phyloP scores from a whole-genome alignment of 257 asterid genomes.

The Nyctanthes arbortristis region DNA sequence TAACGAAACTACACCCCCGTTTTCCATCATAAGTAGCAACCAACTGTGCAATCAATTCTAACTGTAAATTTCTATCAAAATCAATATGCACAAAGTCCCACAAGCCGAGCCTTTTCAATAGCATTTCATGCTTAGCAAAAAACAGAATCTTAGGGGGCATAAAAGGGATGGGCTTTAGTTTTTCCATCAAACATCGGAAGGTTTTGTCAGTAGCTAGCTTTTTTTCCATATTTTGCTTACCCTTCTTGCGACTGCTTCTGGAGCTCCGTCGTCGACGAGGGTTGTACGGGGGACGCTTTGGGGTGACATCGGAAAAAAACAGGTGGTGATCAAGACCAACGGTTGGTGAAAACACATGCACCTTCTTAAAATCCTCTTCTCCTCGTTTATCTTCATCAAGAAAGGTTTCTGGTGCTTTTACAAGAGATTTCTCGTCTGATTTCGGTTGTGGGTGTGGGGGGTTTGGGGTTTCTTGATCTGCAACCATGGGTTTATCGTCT shows the following conservation, averaged over 20 bases:
- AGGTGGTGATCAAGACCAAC: slow-evolving; percentile 18
- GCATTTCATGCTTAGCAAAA: slow-evolving; percentile 57
- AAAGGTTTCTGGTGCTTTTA: neutral
- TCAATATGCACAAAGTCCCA: slow-evolving; percentile 76
- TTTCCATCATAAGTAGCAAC: slow-evolving; percentile 60
- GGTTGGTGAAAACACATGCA: slow-evolving; percentile 30
- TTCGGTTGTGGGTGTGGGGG: neutral
- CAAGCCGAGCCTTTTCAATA: slow-evolving; percentile 63
- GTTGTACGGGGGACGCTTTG: slow-evolving; percentile 29
- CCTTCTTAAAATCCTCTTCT: slow-evolving; percentile 22
- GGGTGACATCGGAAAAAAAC: slow-evolving; percentile 19
- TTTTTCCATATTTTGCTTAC: slow-evolving; percentile 34
- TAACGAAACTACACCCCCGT: slow-evolving; percentile 46
- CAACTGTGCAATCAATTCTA: slow-evolving; percentile 71
- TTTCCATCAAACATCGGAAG: slow-evolving; percentile 34
- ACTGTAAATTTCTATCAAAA: slow-evolving; percentile 59
- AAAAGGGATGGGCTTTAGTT: slow-evolving; percentile 74
- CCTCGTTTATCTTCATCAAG: neutral
- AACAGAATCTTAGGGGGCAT: slow-evolving; percentile 45
- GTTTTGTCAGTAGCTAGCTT: slow-evolving; percentile 52
- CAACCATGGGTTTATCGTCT: slow-evolving; percentile 10
- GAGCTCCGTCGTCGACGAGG: slow-evolving; percentile 23
- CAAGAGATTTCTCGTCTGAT: neutral
- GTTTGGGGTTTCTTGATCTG: neutral
- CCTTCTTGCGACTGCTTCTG: slow-evolving; percentile 50